phyloP scores from a whole-genome alignment of 441 rosid species.

The Bocquillonia castaneifolia region DNA sequence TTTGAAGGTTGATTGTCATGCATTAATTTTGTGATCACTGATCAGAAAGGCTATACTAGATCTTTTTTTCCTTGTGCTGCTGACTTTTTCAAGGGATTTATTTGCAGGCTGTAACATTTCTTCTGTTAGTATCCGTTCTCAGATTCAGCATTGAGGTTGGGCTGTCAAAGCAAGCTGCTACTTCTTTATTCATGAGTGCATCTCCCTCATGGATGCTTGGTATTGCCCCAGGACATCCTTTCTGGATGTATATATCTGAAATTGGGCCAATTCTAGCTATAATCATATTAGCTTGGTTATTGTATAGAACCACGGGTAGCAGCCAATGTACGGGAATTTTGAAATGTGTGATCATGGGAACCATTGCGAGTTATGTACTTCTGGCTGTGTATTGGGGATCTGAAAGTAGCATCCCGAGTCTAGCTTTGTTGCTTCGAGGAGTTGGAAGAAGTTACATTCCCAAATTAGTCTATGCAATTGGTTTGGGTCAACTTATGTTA shows the following conservation, averaged over 20 bases:
- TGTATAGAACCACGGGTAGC: constrained; percentile 31
- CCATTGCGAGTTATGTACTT: constrained; percentile 58
- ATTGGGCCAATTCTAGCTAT: constrained; percentile 53
- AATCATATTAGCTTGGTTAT: constrained; percentile 42
- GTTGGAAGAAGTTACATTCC: constrained; percentile 52
- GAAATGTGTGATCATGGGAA: constrained; percentile 46
- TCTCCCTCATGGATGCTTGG: constrained; percentile 78
- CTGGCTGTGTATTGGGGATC: constrained; percentile 65
- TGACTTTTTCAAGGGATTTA: constrained; percentile 27
- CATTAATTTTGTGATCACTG: not conserved
- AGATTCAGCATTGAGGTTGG: constrained; percentile 84
- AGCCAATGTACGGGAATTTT: constrained; percentile 34
- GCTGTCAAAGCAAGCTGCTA: constrained; percentile 91
- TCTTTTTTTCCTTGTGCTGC: constrained; percentile 6
- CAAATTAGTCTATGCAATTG: constrained; percentile 47
- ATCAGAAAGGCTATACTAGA: not conserved
- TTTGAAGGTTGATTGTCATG: constrained; percentile 2
- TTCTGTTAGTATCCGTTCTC: constrained; percentile 54
- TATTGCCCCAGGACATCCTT: constrained; percentile 45
- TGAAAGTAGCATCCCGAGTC: constrained; percentile 44
- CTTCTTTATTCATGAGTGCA: constrained; percentile 66
- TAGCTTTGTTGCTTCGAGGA: constrained; percentile 38
- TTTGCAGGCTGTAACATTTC: constrained; percentile 66
- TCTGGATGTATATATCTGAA: constrained; percentile 49
- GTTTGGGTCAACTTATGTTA: constrained; percentile 53